Base-by-base conservation (phyloP, 305 asterid species). In the Lippia alba region DNA sequence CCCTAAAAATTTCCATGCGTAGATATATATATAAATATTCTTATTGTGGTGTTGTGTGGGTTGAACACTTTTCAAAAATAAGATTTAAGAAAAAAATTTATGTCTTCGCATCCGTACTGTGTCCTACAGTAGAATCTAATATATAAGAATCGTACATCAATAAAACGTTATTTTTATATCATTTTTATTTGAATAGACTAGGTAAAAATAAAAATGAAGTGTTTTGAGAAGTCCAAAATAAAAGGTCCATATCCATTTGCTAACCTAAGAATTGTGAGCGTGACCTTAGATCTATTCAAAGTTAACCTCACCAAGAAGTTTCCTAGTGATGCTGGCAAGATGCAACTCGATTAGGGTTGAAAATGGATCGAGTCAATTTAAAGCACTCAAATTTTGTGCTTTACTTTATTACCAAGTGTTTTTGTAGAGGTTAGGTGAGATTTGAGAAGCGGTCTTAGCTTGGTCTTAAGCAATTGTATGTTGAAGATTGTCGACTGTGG, bases 311-410 rank as follows among this genome's bases (percentile, higher is more conserved):
- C 58, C 46, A 69, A 48, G 71, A 71, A 74, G 61, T 34, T 78
- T 73, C 76, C 75, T 24, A 41, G 73, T 46, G 61, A 10, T 30
- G 49, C 24, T 46, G 53, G 14, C 46, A 62, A 33, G 14, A 69
- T 64, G 39, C 40, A 51, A 33, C 39, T 17, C 10, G 17, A 32
- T 44, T 46, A 49, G 24, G 39, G 56, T 53, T 55, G 49, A 15
- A 15, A 16, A 44, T 10, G 24, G 79, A 64, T 81, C 54, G 11
- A 70, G 83, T 81, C 83, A 78, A 82, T 61, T 36, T 12, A 36
- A 53, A 68, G 32, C 83, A 78, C 73, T 77, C 62, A 59, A n/a
- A 68, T 36, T 16, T 1, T 55, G 57, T 70, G 59, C 0, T 16
- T 61, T 81, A 71, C 61, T 76, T 78, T 76, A 63, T 65, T 60